Evolutionary conservation across 768 basidiomycete species (phyloP).

Genomic region (Albatrellus ellisii): DNA sequence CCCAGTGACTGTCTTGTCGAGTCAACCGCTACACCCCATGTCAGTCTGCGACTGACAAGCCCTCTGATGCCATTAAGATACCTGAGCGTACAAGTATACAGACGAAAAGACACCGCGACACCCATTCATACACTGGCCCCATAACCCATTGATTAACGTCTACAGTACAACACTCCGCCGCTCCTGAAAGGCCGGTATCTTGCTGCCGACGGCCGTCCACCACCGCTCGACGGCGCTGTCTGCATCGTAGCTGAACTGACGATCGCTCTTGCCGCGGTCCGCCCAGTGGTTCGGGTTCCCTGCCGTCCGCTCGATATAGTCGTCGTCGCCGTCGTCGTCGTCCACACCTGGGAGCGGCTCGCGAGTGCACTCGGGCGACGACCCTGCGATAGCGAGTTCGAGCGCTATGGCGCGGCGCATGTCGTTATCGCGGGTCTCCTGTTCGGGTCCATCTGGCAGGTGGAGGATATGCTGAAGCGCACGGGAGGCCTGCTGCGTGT

Average conservation of each 20-base stretch:
- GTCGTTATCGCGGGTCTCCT: slow-evolving; percentile 31
- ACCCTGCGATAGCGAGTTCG: slow-evolving; percentile 20
- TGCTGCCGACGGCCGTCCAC: slow-evolving; percentile 26
- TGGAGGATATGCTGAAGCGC: slow-evolving; percentile 41
- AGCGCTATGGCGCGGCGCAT: slow-evolving; percentile 34
- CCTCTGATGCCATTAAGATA: too few relatives aligned
- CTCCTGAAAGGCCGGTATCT: background rate
- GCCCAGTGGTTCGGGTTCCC: slow-evolving; percentile 42
- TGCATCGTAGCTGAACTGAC: slow-evolving; percentile 39
- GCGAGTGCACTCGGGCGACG: background rate
- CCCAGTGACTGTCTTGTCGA: too few relatives aligned
- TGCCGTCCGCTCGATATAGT: too few relatives aligned
- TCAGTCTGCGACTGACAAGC: too few relatives aligned
- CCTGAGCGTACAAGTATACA: too few relatives aligned
- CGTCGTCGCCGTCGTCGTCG: too few relatives aligned
- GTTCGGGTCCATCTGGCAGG: slow-evolving; percentile 36
- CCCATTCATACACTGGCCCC: too few relatives aligned
- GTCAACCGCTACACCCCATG: too few relatives aligned
- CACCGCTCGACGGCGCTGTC: slow-evolving; percentile 34
- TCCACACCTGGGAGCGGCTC: slow-evolving; percentile 8
- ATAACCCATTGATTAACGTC: too few relatives aligned
- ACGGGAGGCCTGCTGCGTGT: slow-evolving; percentile 33
- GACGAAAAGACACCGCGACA: too few relatives aligned
- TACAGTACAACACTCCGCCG: background rate
- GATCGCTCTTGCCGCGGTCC: slow-evolving; percentile 31